phyloP scores from a whole-genome alignment of 495 filamentous ascomycete genomes.

The Cryomyces antarcticus region DNA sequence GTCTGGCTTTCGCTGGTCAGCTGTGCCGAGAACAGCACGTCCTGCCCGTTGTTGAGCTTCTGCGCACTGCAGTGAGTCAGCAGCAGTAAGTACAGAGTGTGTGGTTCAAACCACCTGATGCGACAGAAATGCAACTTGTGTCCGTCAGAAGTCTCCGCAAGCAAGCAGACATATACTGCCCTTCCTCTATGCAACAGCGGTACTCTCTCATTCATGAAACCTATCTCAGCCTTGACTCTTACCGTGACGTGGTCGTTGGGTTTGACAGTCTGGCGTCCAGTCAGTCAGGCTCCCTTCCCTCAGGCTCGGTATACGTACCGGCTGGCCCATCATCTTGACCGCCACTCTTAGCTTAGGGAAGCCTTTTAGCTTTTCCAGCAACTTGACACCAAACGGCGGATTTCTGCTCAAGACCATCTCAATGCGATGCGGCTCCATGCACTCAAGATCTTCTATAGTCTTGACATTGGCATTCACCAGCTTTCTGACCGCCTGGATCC shows the following conservation, averaged over 20 bases:
- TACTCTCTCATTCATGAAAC: slow-evolving; percentile 48
- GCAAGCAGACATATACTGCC: slow-evolving; percentile 46
- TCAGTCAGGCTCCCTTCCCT: too few species aligned
- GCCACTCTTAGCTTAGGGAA: slow-evolving; percentile 60
- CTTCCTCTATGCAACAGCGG: slow-evolving; percentile 39
- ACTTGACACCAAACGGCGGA: slow-evolving; percentile 59
- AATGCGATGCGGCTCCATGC: slow-evolving; percentile 46
- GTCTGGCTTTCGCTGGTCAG: slow-evolving; percentile 34
- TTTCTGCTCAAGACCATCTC: slow-evolving; percentile 61
- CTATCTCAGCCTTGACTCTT: slow-evolving; percentile 45
- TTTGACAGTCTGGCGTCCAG: slow-evolving; percentile 18
- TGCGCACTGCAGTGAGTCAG: slow-evolving; percentile 30
- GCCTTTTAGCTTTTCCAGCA: slow-evolving; percentile 38
- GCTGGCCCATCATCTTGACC: slow-evolving; percentile 26
- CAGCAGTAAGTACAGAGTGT: background rate
- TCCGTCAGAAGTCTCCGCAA: slow-evolving; percentile 61
- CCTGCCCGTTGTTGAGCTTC: slow-evolving; percentile 41
- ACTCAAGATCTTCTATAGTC: slow-evolving; percentile 49
- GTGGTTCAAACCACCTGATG: slow-evolving; percentile 26
- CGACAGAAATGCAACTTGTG: slow-evolving; percentile 58
- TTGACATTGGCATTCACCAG: slow-evolving; percentile 49
- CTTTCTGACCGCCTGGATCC: slow-evolving; percentile 56
- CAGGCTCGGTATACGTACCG: slow-evolving; percentile 16
- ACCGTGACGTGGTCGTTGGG: slow-evolving; percentile 28
- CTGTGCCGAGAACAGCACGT: slow-evolving; percentile 38